phyloP scores from a whole-genome alignment of 129 eudicot species.

The Glebionis coronaria region DNA sequence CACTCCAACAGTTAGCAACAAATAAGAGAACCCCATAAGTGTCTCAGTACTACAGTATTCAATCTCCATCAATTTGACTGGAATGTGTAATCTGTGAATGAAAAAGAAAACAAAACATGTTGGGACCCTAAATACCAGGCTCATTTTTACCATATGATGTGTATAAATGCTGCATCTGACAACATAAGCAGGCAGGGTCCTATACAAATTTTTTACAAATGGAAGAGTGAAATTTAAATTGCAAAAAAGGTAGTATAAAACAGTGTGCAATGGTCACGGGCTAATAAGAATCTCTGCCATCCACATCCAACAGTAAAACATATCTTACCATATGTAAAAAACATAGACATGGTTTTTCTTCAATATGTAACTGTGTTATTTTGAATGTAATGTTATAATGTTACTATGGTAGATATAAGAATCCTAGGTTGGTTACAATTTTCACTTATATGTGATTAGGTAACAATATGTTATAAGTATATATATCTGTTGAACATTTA shows the following conservation, averaged over 20 bases:
- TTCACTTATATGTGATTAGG: no score
- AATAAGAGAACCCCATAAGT: constrained; percentile 6
- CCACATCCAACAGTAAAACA: constrained; percentile 17
- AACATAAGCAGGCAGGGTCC: constrained; percentile 8
- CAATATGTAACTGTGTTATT: not conserved
- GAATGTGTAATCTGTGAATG: not conserved
- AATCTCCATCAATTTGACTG: constrained; percentile 25
- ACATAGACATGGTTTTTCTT: not conserved
- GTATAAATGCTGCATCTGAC: constrained; percentile 28
- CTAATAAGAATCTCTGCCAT: constrained; percentile 29
- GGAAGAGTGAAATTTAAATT: constrained; percentile 23
- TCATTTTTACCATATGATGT: not conserved
- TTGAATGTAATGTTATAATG: not conserved
- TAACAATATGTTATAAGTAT: not conserved
- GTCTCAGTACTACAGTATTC: constrained; percentile 15
- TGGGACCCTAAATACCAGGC: constrained; percentile 15
- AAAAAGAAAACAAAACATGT: constrained; percentile 16
- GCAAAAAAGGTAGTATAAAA: not conserved
- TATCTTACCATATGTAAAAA: no score
- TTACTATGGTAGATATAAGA: not conserved
- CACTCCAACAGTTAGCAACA: constrained; percentile 16
- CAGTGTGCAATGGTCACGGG: constrained; percentile 30
- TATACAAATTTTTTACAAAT: constrained; percentile 8
- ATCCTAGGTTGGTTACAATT: no score
- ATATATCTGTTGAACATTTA: no score